Evolutionary conservation across 2,329 filamentous ascomycete genomes (phyloP).

Genomic region (Periglandula ipomoeae): DNA sequence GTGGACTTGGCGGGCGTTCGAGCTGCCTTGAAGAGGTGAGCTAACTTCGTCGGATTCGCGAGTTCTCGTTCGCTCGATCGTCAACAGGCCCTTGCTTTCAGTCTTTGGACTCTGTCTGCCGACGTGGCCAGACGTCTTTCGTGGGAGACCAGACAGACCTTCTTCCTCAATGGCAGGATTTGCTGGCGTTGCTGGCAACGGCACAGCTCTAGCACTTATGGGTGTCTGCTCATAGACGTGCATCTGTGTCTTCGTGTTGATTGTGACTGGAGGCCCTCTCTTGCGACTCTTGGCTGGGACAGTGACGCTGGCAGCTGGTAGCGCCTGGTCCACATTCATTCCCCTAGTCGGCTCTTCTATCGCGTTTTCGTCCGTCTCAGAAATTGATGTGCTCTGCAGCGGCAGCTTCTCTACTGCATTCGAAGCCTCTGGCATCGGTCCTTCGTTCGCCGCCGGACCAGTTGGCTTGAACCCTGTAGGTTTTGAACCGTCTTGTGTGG

Average conservation of each 20-base stretch:
- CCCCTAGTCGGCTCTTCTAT: not conserved
- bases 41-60: slow-evolving; percentile 27
- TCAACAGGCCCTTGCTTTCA: slow-evolving; percentile 28
- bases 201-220: not conserved
- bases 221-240: not conserved
- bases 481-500: too few species aligned
- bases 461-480: not conserved
- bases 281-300: not conserved
- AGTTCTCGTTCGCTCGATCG: slow-evolving; percentile 27
- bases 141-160: slow-evolving; percentile 21
- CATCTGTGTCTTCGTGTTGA: not conserved
- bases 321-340: not conserved
- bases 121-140: slow-evolving; percentile 18
- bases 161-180: slow-evolving; percentile 24
- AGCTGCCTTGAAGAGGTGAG: slow-evolving; percentile 13
- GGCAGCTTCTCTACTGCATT: not conserved
- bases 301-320: not conserved
- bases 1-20: slow-evolving; percentile 29
- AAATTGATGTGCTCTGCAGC: not conserved
- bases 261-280: not conserved
- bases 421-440: not conserved
- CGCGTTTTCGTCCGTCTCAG: not conserved
- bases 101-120: slow-evolving; percentile 17
- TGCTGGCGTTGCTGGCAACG: slow-evolving; percentile 7
- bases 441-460: not conserved